Base-by-base conservation (phyloP, 2,329 filamentous ascomycete genomes). In the Hymenoscyphus albidus region DNA sequence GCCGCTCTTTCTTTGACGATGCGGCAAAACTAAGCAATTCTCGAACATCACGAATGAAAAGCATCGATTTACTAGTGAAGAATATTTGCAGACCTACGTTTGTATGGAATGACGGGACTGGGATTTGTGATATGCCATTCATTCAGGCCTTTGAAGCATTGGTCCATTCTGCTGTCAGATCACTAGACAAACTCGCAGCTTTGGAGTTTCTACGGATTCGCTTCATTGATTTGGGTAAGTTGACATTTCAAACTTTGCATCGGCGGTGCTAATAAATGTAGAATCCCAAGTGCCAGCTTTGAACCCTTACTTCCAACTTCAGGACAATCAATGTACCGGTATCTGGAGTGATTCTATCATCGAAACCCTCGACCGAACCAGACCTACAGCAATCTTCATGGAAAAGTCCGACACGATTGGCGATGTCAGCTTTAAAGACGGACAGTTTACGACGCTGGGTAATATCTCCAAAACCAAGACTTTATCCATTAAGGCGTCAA, bases 341-440 rank as follows among this genome's bases (percentile, higher is more conserved):
- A 82, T 93, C 1, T 93, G 89, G 90, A 92, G 86, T 73, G 84
- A 89, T 9, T 75, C 78, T 7, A 91, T 92, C 57, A 77, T 92
- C 10, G 78, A 82, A 31, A 82, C 85, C 64, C 81, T 93, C 62
- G 79, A 81, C 39, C 78, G 80, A 44, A 81, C 84, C 13, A 83
- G 89, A 5, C 88, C 89, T 0, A 75, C 78, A 1, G 82, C 83
- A 3, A 77, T 78, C 1, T 92, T 88, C 70, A 79, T 84, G 55
- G 84, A 89, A 69, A 80, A 91, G 63, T 80, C 83, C 13, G 87
- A 91, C 62, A 85, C 82, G 1, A 87, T 91, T 65, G 85, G 85
- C 55, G 83, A 85, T 67, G 79, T 86, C 10, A 79, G 81, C 14
- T 82, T 83, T 72, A 88, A 87, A 71, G 84, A 88, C 57, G 83